Conservation (phyloP, 1,284 basidiomycete species). For the Papiliotrema flavescens region DNA sequence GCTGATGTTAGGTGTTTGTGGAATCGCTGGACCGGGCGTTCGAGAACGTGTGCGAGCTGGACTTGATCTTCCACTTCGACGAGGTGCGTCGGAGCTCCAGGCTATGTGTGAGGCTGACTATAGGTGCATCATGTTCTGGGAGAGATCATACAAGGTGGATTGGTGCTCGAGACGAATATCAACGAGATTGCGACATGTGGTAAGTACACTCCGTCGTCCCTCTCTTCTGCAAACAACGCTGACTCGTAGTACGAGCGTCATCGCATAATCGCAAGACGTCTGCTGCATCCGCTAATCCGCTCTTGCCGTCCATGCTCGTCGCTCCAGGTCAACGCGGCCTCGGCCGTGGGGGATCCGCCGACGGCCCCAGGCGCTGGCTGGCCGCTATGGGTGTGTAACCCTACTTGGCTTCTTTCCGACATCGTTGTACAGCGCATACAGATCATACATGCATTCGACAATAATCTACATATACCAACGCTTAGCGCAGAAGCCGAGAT, state of each 20-base stretch:
- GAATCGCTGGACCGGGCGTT: constrained; percentile 93
- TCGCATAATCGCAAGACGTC: constrained; percentile 42
- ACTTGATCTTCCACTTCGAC: constrained; percentile 98
- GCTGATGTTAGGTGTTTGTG: constrained; percentile 73
- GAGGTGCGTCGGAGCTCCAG: constrained; percentile 59
- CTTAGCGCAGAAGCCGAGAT: not conserved
- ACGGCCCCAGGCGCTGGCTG: constrained; percentile 41
- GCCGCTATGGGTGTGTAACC: constrained; percentile 42
- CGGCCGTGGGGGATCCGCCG: constrained; percentile 25
- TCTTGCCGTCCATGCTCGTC: constrained; percentile 37
- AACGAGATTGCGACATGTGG: constrained; percentile 78
- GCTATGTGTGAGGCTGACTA: not conserved
- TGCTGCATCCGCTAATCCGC: constrained; percentile 38
- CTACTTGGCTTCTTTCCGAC: not conserved
- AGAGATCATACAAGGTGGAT: constrained; percentile 93
- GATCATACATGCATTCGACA: not conserved
- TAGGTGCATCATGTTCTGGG: constrained; percentile 86
- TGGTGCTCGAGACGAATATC: constrained; percentile 97
- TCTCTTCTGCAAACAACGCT: not conserved
- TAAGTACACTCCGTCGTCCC: constrained; percentile 46
- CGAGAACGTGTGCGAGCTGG: constrained; percentile 98
- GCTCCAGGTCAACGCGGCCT: constrained; percentile 17
- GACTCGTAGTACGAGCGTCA: constrained; percentile 29
- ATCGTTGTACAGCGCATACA: not conserved
- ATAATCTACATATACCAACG: constrained; percentile 12